Evolutionary conservation across 768 basidiomycete genomes (phyloP), one percentile per base, ranked within the genome.

Genomic region (Phlebiopsis gigantea): DNA sequence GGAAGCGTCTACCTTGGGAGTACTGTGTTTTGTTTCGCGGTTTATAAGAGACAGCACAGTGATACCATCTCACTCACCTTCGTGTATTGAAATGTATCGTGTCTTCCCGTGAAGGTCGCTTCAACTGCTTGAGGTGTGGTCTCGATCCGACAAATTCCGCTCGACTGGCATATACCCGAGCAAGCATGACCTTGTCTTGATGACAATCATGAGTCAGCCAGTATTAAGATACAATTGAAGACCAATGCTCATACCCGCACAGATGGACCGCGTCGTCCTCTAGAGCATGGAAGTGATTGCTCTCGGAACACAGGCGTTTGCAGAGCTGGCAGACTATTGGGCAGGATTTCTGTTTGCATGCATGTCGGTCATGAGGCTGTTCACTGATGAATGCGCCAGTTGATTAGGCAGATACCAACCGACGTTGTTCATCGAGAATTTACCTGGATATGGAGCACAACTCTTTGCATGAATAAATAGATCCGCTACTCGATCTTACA

Each of bases 51-150:
- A 8, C 8, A 57, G 63, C n/a, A 25, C 6, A 21, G 14, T 7
- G 31, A 30, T 28, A 26, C 4, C 22, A 22, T 12, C 29, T n/a
- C n/a, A n/a, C 50, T 21, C 50, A 81, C 84, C 74, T 85, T 85
- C 0, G 85, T 86, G 50, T 82, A 86, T 62, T 81, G 77, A 61
- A 84, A 86, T 0, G 77, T 82, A 57, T 83, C 80, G 48, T 84
- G 79, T 56, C 67, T 71, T 0, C 84, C 85, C 0, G 76, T 78
- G 60, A 85, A 86, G 0, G 81, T 84, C 5, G 82, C 80, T 61
- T 84, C 79, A 30, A 86, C 76, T 0, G 82, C 79, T 52, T 80
- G 77, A 0, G 84, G 84, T 0, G 76, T 71, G 0, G 78, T 82
- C 51, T 84, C 77, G 14, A 85, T 84, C 46, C 83, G 73, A 55